Conservation (phyloP, 2,329 filamentous ascomycete genomes). For the Pestalotiopsis sp. region DNA sequence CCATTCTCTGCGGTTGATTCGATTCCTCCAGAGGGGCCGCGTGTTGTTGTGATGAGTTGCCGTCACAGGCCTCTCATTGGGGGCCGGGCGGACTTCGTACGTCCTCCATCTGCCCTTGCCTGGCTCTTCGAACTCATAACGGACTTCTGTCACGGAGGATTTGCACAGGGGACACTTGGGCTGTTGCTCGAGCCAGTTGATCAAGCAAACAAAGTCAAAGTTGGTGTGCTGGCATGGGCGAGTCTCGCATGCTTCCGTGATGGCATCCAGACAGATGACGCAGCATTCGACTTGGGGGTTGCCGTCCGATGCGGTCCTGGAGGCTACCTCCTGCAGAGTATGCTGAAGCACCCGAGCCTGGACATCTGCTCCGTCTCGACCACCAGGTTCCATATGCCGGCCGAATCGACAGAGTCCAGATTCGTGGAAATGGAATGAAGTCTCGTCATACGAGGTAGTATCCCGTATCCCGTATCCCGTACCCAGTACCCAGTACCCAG, state of each 20-base stretch:
- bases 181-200: constrained; percentile 76
- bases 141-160: constrained; percentile 53
- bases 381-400: constrained; percentile 28
- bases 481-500: too few relatives aligned
- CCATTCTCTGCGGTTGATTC: constrained; percentile 3
- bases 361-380: constrained; percentile 33
- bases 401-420: background rate
- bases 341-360: constrained; percentile 42
- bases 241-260: constrained; percentile 71
- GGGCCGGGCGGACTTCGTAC: constrained; percentile 43
- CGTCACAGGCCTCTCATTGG: background rate
- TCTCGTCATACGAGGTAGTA: background rate
- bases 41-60: background rate
- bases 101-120: constrained; percentile 52
- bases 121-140: constrained; percentile 60
- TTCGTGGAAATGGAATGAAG: background rate
- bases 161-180: constrained; percentile 81
- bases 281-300: constrained; percentile 55
- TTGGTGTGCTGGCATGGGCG: constrained; percentile 76
- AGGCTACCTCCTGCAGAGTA: constrained; percentile 42
- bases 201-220: constrained; percentile 84
- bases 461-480: too few relatives aligned
- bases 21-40: constrained; percentile 7
- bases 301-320: constrained; percentile 27
- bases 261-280: constrained; percentile 81